phyloP scores from a whole-genome alignment of 306 rosid genomes.

The Rosa chinensis region DNA sequence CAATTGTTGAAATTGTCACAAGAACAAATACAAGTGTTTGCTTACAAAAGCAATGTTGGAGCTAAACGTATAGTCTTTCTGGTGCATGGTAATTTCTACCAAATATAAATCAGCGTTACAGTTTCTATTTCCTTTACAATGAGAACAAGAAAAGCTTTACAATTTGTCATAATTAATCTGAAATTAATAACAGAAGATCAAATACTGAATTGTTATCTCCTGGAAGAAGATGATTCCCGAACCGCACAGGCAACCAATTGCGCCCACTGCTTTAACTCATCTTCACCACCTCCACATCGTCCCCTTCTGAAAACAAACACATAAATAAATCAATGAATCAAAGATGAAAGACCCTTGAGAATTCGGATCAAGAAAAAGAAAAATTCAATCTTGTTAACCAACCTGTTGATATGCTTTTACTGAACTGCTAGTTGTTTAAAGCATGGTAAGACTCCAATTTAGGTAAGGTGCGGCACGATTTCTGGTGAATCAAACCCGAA shows the following conservation, averaged over 20 bases:
- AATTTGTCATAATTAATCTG: neutral
- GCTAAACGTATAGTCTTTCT: neutral
- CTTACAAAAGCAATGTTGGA: neutral
- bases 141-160: neutral
- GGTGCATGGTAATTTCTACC: neutral
- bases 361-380: neutral
- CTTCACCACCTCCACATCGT: slow-evolving; percentile 57
- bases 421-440: slow-evolving; percentile 50
- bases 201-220: neutral
- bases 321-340: neutral
- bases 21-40: neutral
- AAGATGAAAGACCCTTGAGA: neutral
- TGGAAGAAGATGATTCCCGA: slow-evolving; percentile 33
- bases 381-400: neutral
- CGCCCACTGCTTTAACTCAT: slow-evolving; percentile 74
- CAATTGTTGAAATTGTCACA: neutral
- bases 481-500: slow-evolving; percentile 64
- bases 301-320: slow-evolving; percentile 31
- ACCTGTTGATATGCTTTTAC: slow-evolving; percentile 30
- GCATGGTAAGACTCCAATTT: slow-evolving; percentile 63
- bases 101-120: too few species aligned
- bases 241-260: slow-evolving; percentile 65
- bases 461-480: slow-evolving; percentile 49
- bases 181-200: neutral
- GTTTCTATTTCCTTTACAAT: neutral